These are phyloP conservation scores for Anthostomella pinea DNA, from an alignment of 2,329 filamentous ascomycete species.

Conservation along the genomic window DNA sequence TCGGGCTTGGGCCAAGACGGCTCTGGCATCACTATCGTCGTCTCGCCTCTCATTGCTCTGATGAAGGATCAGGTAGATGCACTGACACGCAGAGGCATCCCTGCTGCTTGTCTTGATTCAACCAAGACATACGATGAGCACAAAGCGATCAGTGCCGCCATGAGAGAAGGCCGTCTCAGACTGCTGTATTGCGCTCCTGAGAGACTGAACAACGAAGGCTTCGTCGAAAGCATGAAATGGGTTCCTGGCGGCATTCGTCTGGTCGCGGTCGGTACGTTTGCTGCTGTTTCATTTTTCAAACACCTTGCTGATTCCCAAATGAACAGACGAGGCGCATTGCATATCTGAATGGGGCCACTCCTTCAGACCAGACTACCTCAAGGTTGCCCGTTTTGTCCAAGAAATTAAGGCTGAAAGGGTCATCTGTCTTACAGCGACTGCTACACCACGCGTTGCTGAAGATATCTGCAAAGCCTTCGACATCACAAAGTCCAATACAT, in stretches of 20 bases:
- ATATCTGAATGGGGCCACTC: conserved; percentile 48
- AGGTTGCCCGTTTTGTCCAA: conserved; percentile 51
- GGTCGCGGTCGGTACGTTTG: conserved; percentile 54
- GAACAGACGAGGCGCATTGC: conserved; percentile 59
- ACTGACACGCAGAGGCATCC: conserved; percentile 45
- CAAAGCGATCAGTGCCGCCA: conserved; percentile 33
- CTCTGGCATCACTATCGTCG: conserved; percentile 52
- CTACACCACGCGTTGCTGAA: conserved; percentile 52
- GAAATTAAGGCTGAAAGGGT: conserved; percentile 57
- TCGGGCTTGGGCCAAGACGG: conserved; percentile 18
- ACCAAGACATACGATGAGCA: conserved; percentile 50
- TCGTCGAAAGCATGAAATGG: conserved; percentile 53
- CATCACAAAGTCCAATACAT: conserved; percentile 49
- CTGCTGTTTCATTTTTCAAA: too few species aligned
- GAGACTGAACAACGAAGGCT: conserved; percentile 58
- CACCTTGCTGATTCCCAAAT: too few species aligned
- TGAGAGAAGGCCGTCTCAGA: conserved; percentile 46
- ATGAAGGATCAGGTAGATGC: conserved; percentile 62
- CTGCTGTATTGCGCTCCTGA: conserved; percentile 59
- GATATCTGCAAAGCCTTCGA: conserved; percentile 53
- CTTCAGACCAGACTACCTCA: conserved; percentile 24
- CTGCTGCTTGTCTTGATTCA: conserved; percentile 55
- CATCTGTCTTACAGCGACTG: conserved; percentile 59
- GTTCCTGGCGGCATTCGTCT: conserved; percentile 55
- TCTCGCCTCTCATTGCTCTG: conserved; percentile 54